Base-by-base conservation (phyloP, 179 eudicot genomes). In the Sideroxylon spinosum region DNA sequence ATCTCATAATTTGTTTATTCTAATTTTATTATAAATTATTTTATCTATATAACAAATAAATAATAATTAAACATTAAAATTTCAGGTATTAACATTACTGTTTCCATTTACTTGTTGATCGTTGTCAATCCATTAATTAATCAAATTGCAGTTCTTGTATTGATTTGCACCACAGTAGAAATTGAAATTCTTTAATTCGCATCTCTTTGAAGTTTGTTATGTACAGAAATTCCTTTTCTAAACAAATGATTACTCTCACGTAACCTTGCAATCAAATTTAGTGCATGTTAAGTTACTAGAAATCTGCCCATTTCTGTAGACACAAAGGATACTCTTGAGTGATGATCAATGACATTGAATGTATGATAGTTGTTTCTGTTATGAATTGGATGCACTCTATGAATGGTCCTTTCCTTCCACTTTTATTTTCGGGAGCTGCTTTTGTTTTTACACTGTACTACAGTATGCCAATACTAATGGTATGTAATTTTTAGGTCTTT, bases 401-500 rank as follows among this genome's bases (percentile, higher is more conserved):
- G 17, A 46, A 46, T 29, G 12, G 46, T 28, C 49, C 10, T 53
- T 66, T 4, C 19, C 13, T 26, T 67, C 52, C 53, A 55, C 29
- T 53, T 67, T 28, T 29, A 76, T 53, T 57, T 76, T 77, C 19
- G 0, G 9, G 64, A 53, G 22, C 19, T 74, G 76, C 29, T 16
- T 56, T 65, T 52, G 17, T 32, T 77, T 44, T 28, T 19, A 2
- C 44, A 23, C n/a, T 32, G 68, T 2, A 28, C 17, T 2, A 28
- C 17, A 12, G 46, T 14, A 0, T 59, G 19, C 57, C 29, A 23
- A 14, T 68, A 23, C 37, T 78, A 56, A 69, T 63, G 57, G 67
- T 23, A 12, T 9, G 9, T 55, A 37, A 56, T 62, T 82, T 49
- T 67, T 86, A 93, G 97, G 97, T 65, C 92, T 95, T 78, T 85